Percentiles rank a stretch among this genome's conserved stretches.
Conservation (phyloP, 2,329 filamentous ascomycete genomes). For the Neurospora sp. region DNA sequence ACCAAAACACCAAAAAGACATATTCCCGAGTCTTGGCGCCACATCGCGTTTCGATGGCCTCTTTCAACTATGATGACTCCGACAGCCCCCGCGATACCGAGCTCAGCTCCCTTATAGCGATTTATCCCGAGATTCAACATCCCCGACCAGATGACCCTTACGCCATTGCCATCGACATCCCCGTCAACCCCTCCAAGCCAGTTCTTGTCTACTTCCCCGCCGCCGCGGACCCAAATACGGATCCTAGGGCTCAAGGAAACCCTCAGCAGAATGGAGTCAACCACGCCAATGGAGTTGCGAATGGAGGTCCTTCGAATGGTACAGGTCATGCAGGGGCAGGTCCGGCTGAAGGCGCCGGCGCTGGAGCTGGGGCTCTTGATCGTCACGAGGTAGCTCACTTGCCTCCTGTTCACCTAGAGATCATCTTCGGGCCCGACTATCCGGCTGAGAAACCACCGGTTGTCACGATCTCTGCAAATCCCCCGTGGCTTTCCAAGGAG, state of each 20-base stretch:
- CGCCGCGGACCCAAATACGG: constrained; percentile 24
- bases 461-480: constrained; percentile 41
- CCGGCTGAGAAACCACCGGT: constrained; percentile 41
- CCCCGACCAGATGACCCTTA: constrained; percentile 32
- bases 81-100: constrained; percentile 48
- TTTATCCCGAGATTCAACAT: constrained; percentile 54
- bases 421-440: constrained; percentile 48
- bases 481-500: constrained; percentile 44
- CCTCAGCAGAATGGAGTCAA: neutral
- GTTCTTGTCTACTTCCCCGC: constrained; percentile 49
- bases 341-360: neutral
- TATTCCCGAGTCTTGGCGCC: neutral
- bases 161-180: constrained; percentile 45
- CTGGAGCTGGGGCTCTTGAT: constrained; percentile 22
- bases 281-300: neutral
- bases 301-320: constrained; percentile 5
- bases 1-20: neutral
- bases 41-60: neutral
- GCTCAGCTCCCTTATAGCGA: constrained; percentile 50
- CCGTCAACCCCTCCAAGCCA: constrained; percentile 42
- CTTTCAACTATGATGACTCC: constrained; percentile 21
- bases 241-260: neutral
- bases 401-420: constrained; percentile 43
- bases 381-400: constrained; percentile 45
- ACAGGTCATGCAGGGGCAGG: neutral